These are phyloP conservation scores for Bipolaris gigantea DNA, from an alignment of 2,329 filamentous ascomycete genomes.

Conservation along the genomic window DNA sequence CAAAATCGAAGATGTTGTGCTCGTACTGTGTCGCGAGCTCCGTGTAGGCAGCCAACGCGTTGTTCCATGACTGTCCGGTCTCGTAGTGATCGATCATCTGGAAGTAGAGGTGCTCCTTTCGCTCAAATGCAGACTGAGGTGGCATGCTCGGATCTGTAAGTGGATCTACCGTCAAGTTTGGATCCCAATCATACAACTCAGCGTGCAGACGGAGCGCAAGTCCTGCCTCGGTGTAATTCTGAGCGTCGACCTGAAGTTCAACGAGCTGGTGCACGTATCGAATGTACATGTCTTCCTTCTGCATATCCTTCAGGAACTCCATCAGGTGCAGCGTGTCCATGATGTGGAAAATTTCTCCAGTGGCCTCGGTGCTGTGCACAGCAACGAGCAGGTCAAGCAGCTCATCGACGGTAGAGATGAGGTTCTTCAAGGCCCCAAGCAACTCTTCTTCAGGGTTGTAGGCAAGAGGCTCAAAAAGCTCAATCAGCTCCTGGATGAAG, in stretches of 20 bases:
- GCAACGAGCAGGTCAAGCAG: slow-evolving; percentile 88
- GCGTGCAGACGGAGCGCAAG: slow-evolving; percentile 87
- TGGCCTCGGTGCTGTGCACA: slow-evolving; percentile 75
- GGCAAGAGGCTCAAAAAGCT: slow-evolving; percentile 73
- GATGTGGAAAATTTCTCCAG: slow-evolving; percentile 76
- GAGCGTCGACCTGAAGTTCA: slow-evolving; percentile 70
- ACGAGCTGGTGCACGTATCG: slow-evolving; percentile 93
- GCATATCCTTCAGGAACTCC: slow-evolving; percentile 96
- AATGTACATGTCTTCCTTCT: slow-evolving; percentile 95
- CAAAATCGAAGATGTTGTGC: slow-evolving; percentile 83
- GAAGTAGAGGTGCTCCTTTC: slow-evolving; percentile 90
- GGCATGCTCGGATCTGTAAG: slow-evolving; percentile 76
- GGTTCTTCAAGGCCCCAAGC: slow-evolving; percentile 72
- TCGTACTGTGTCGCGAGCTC: slow-evolving; percentile 93
- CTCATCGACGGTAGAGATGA: slow-evolving; percentile 85
- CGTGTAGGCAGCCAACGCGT: slow-evolving; percentile 82
- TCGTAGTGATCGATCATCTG: slow-evolving; percentile 95
- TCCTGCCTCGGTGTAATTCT: slow-evolving; percentile 85
- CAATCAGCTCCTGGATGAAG: slow-evolving; percentile 83
- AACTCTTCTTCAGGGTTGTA: slow-evolving; percentile 70
- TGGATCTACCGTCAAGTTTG: slow-evolving; percentile 65
- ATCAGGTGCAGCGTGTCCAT: slow-evolving; percentile 89
- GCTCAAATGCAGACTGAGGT: slow-evolving; percentile 83
- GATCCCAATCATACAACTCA: slow-evolving; percentile 90
- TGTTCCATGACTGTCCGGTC: slow-evolving; percentile 90